Base-by-base conservation (phyloP, 2,329 filamentous ascomycete species). In the Ceratocystis papillata region DNA sequence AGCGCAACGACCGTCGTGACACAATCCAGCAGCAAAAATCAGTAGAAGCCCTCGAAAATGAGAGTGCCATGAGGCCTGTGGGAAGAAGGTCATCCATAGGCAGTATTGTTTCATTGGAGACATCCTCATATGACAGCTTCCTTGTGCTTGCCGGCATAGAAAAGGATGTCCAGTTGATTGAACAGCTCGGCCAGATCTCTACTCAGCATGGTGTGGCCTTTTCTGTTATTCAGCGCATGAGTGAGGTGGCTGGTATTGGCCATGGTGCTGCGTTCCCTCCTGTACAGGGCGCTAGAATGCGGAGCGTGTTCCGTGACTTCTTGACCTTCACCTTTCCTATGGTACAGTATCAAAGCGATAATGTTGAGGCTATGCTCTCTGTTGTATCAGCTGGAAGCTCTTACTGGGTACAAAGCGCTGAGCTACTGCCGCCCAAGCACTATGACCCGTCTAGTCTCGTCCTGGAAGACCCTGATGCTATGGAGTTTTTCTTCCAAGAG, bases 331-430 rank as follows among this genome's bases (percentile, higher is more conserved):
- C 85, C 15, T 80, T 87, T 63, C 79, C 83, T 3, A 79, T 87
- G 48, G 79, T 92, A 53, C 84, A 85, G 8, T 96, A 95, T 73
- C 85, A 86, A 65, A 81, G 83, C 0, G 88, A 91, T 64, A 80
- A 91, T 3, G 78, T 95, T 7, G 79, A 81, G 44, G 81, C 87
- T 0, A 79, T 89, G 7, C 75, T 92, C 45, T 80, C 84, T 0
- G 79, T 90, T 1, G 76, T 95, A 17, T 80, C 72, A 76, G 8
- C 71, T 70, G 20, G 68, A 71, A 30, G 70, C 72, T 55, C 74
- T 75, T 67, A 66, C 57, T 66, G 65, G 64, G 63, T 60, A 1
- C 59, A 64, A 10, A 28, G 46, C 6, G 41, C 46, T 33, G 61
- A 65, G 12, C 46, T 63, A 10, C 46, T 55, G 8, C 61, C 62